Conservation (phyloP, 108 stramenopile genomes). For the Parietichytrium sp. region DNA sequence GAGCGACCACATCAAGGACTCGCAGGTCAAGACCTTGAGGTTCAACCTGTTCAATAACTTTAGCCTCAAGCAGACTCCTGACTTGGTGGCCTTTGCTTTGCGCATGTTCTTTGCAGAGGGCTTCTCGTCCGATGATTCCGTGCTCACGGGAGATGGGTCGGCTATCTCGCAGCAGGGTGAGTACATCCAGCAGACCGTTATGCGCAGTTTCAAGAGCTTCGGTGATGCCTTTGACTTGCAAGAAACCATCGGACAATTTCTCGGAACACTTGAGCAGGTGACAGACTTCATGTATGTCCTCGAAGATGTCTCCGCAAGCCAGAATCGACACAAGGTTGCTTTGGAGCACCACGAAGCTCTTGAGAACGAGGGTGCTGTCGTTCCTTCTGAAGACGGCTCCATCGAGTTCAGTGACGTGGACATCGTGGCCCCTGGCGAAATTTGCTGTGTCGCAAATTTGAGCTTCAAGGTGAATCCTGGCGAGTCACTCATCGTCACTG, state of each 20-base stretch:
- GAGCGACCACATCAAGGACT: not conserved
- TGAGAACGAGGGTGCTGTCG: not conserved
- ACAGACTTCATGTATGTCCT: constrained; percentile 28
- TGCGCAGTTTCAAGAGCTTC: constrained; percentile 28
- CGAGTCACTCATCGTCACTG: constrained; percentile 47
- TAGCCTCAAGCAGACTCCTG: constrained; percentile 40
- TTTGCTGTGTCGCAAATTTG: constrained; percentile 41
- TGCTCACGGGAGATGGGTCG: not conserved
- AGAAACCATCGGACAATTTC: constrained; percentile 1
- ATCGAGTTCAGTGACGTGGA: constrained; percentile 53
- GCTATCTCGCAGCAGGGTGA: not conserved
- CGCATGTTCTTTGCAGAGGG: constrained; percentile 38
- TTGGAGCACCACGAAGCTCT: not conserved
- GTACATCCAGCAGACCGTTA: constrained; percentile 37
- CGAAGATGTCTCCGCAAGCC: constrained; percentile 17
- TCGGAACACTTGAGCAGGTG: constrained; percentile 27
- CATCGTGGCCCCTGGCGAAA: constrained; percentile 45
- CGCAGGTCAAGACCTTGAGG: not conserved
- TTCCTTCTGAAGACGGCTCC: constrained; percentile 20
- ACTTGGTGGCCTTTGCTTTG: constrained; percentile 13
- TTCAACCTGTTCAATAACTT: constrained; percentile 31
- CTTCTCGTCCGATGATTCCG: not conserved
- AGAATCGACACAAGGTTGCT: not conserved
- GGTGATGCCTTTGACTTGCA: constrained; percentile 13
- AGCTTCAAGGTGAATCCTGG: constrained; percentile 52